Base-by-base conservation (phyloP, 2,329 filamentous ascomycete species). In the Curvularia hawaiiensis region DNA sequence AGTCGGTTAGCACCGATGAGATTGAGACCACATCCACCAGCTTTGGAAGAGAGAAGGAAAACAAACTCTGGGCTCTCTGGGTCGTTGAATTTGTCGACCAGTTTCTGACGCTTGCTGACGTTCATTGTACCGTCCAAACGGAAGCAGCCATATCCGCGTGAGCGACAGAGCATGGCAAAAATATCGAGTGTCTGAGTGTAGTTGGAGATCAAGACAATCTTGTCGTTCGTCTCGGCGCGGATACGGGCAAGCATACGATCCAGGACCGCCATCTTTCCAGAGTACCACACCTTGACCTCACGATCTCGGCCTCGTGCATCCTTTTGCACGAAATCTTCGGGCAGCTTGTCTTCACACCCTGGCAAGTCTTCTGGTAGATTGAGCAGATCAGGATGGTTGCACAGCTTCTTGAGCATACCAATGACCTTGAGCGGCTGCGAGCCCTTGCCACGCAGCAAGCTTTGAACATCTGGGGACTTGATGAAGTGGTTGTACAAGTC, bases 151-250 rank as follows among this genome's bases (percentile, higher is more conserved):
- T 99, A 99, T 3, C 84, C 85, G 16, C 92, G 90, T 55, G 87
- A 85, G 41, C 94, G 91, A 73, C 95, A 99, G 9, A 99, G 84
- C 60, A 88, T 89, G 66, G 97, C 93, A 72, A 99, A 98, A 3
- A 99, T 83, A 75, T 99, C 95, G 4, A 99, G 84, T 0, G 95
- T 99, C 68, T 95, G 90, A 0, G 95, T 99, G 78, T 98, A 99
- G 73, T 99, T 99, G 77, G 92, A 97, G 77, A 99, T 99, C 56
- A 99, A 85, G 12, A 99, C 95, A 69, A 99, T 99, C 78, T 99
- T 99, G 84, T 99, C 95, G 69, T 97, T 97, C 0, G 95, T 98
- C 70, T 98, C 94, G 68, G 93, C 89, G 16, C 92, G 91, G 66
- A 99, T 99, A 28, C 94, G 90, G 33, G 93, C 92, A 49, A 99